These are phyloP conservation scores for Phlyctochytrium bullatum DNA, from an alignment of 192 early-diverging fungal species.

Conservation along the genomic window DNA sequence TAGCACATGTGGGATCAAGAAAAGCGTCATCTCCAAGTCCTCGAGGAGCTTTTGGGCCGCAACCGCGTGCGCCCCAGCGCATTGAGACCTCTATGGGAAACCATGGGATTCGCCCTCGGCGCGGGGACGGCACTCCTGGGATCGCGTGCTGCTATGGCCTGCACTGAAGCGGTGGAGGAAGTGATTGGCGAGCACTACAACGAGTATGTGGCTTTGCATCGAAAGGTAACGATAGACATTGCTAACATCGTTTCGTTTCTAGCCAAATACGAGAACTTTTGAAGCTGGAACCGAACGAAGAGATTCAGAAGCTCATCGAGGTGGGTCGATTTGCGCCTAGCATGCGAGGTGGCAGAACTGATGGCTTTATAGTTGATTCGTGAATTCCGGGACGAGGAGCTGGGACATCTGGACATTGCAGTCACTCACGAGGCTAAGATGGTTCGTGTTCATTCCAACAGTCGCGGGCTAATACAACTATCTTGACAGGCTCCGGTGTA, in stretches of 20 bases:
- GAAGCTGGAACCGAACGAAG: constrained; percentile 61
- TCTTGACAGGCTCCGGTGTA: constrained; percentile 79
- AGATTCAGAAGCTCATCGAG: constrained; percentile 26
- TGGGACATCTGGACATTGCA: constrained; percentile 90
- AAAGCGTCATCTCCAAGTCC: constrained; percentile 73
- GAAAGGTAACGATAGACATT: not conserved
- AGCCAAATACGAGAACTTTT: constrained; percentile 80
- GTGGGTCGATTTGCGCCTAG: too few relatives aligned
- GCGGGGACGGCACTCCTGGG: constrained; percentile 84
- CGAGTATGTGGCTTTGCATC: constrained; percentile 55
- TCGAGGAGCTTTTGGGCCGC: constrained; percentile 72
- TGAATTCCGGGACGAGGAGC: constrained; percentile 90
- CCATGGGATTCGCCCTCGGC: constrained; percentile 82
- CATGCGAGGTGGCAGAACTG: too few relatives aligned
- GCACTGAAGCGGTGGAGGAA: constrained; percentile 97
- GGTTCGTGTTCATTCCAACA: constrained; percentile 26
- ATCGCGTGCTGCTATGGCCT: constrained; percentile 97
- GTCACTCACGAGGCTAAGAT: constrained; percentile 78
- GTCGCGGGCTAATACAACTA: too few relatives aligned
- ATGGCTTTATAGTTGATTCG: constrained; percentile 75
- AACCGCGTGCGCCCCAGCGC: constrained; percentile 83
- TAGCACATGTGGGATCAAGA: constrained; percentile 97
- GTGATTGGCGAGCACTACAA: constrained; percentile 96
- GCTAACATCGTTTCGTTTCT: not conserved
- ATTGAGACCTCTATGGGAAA: constrained; percentile 82